A percentile compares a stretch with the other conserved stretches of the same genome.
Conservation (phyloP, 495 filamentous ascomycete genomes). For the Parachaetomium inaequale region DNA sequence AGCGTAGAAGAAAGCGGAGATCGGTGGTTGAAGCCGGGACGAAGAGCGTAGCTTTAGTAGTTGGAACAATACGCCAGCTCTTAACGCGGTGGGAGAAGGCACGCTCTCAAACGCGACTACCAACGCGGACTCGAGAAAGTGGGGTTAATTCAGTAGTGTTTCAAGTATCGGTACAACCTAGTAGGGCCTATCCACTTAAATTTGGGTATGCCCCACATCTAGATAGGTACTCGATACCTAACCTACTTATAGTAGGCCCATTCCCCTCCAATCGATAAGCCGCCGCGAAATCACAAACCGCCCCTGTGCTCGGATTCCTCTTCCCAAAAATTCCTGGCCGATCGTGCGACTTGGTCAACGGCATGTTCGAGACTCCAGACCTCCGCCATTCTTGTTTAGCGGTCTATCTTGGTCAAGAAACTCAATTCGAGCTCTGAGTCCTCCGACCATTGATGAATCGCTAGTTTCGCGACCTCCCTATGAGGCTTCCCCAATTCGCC, state of each 20-base stretch:
- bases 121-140: not conserved
- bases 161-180: not conserved
- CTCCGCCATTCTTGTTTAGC: not conserved
- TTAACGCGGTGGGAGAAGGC: slow-evolving; percentile 6
- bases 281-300: not conserved
- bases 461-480: slow-evolving; percentile 2
- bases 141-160: not conserved
- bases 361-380: too few species aligned
- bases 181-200: not conserved
- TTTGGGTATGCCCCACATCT: not conserved
- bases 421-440: not conserved
- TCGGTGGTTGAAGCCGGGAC: not conserved
- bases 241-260: too few species aligned
- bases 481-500: slow-evolving; percentile 28
- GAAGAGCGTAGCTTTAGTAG: not conserved
- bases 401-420: not conserved
- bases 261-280: slow-evolving; percentile 2
- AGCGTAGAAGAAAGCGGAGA: not conserved
- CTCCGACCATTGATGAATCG: not conserved
- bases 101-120: slow-evolving; percentile 3
- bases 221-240: not conserved
- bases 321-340: not conserved
- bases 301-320: not conserved
- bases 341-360: not conserved
- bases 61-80: not conserved